Base-by-base conservation (phyloP, 306 rosid genomes). In the Cicer yamashitae region DNA sequence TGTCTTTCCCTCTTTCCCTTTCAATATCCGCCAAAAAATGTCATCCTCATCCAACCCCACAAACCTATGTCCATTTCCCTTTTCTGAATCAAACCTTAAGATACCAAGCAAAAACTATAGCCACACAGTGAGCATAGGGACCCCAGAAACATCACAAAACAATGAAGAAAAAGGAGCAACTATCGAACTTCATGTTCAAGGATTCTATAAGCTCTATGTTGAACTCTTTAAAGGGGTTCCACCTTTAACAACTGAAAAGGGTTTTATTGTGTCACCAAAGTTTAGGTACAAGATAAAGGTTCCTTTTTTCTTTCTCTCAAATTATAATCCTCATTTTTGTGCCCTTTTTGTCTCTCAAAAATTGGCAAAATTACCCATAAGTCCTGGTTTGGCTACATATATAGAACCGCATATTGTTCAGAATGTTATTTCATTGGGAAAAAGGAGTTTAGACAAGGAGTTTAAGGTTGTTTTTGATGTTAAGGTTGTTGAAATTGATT, bases 401-500 rank as follows among this genome's bases (percentile, higher is more conserved):
- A 7, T 70, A 1, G 43, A 51, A 38, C 75, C 75, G 1, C 46
- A n/a, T 44, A 70, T 70, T 9, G 10, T 70, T 15, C 13, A 47
- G 0, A 30, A 30, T 48, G 45, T 8, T 48, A 2, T 47, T n/a
- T 44, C 9, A 7, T 1, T 8, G 48, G 14, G 50, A 38, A 20
- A 7, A 0, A 52, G 4, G 4, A 7, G 1, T 6, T 7, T 7
- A 38, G 15, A 13, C 8, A 13, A 3, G 0, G 63, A 70, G 37
- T 37, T 70, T 37, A 51, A 51, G 17, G 10, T 70, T 14, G 11
- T 38, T 15, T 70, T 14, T 70, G 50, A 70, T 52, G 39, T 70
- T 11, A 51, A 52, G 63, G 34, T 70, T 70, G 37, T 70, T 22
- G 44, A 52, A 4, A 15, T 70, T 38, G 75, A 70, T 44, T 70